A percentile compares a stretch with the other conserved stretches of the same genome.
These are phyloP conservation scores for Pleurotus salmoneostramineus DNA, from an alignment of 768 basidiomycete genomes.

Conservation along the genomic window DNA sequence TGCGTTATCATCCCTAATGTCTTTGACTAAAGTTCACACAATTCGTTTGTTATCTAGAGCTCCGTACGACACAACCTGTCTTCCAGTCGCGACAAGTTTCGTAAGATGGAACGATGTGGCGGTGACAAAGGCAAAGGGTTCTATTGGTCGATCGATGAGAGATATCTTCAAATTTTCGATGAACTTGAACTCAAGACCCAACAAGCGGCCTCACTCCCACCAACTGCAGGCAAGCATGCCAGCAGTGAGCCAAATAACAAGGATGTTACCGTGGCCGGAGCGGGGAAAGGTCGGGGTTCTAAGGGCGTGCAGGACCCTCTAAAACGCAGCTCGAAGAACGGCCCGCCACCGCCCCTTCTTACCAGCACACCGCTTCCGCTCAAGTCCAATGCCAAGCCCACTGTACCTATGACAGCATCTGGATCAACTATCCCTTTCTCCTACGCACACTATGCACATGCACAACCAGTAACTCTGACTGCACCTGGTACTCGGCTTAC, in stretches of 20 bases:
- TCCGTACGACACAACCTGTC: slow-evolving; percentile 96
- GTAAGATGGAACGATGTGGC: slow-evolving; percentile 82
- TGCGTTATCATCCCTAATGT: slow-evolving; percentile 30
- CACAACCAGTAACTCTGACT: slow-evolving; percentile 8
- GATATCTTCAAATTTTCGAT: slow-evolving; percentile 61
- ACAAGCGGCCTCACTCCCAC: slow-evolving; percentile 24
- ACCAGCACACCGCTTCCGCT: slow-evolving; percentile 60
- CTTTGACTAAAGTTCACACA: slow-evolving; percentile 6
- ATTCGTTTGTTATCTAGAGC: slow-evolving; percentile 46
- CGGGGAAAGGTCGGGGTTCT: slow-evolving; percentile 28
- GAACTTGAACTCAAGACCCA: slow-evolving; percentile 62
- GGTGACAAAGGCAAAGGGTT: slow-evolving; percentile 90
- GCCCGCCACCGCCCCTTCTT: slow-evolving; percentile 62
- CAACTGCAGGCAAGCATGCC: neutral
- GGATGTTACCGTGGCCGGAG: slow-evolving; percentile 22
- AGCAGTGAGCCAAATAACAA: neutral
- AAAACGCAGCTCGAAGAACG: slow-evolving; percentile 68
- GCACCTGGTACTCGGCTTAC: slow-evolving; percentile 1
- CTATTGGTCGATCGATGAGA: slow-evolving; percentile 88
- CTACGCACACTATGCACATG: slow-evolving; percentile 6
- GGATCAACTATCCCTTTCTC: slow-evolving; percentile 15
- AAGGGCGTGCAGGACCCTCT: slow-evolving; percentile 62
- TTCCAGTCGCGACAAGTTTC: slow-evolving; percentile 77
- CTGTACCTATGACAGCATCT: slow-evolving; percentile 16
- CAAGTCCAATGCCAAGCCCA: slow-evolving; percentile 27